Base-by-base conservation (phyloP, 2,329 filamentous ascomycete species). In the Fusarium multiceps region DNA sequence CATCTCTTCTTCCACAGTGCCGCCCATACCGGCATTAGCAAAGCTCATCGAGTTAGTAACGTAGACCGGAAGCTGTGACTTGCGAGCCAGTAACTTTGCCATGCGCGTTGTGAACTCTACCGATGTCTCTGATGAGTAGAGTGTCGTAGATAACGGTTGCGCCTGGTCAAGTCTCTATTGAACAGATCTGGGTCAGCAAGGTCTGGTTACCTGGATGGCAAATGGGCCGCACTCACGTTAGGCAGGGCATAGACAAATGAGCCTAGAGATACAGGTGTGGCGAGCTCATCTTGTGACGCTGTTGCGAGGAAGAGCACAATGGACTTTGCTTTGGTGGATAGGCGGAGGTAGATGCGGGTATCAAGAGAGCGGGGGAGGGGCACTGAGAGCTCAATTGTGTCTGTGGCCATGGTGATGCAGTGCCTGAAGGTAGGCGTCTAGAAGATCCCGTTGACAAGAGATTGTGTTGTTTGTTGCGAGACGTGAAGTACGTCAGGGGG, bases 191-290 rank as follows among this genome's bases (percentile, higher is more conserved):
- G 47, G 53, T 69, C 32, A 74, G 67, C 41, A 55, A 54, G 37
- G 28, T 13, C 18, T 42, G 55, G 53, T 42, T 32, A 68, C 54
- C 23, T 23, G 25, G 50, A n/a, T 58, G 27, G 43, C 7, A 59
- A 62, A 41, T 43, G 32, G 28, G 40, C 63, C 16, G 51, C 16
- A 78, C 82, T 74, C 83, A 97, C 96, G 82, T 97, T 92, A 18
- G 96, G 95, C 78, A 99, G 88, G 4, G 94, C 93, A 78, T 97
- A 98, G 47, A 98, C 93, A 77, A 98, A 95, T 51, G 93, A 97
- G 5, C 96, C 95, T 80, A 98, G 86, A 51, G 87, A 82, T 42
- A 87, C 82, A 10, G 84, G 78, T 11, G 80, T 77, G 14, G 82
- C 82, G n/a, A 80, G 78, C 43, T 88, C 85, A 55, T 87, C 87